Percentiles rank a stretch among this genome's conserved stretches.
Evolutionary conservation across 1,139 yeast genomes (phyloP).

Genomic region (Candida pseudoviswanathii): DNA sequence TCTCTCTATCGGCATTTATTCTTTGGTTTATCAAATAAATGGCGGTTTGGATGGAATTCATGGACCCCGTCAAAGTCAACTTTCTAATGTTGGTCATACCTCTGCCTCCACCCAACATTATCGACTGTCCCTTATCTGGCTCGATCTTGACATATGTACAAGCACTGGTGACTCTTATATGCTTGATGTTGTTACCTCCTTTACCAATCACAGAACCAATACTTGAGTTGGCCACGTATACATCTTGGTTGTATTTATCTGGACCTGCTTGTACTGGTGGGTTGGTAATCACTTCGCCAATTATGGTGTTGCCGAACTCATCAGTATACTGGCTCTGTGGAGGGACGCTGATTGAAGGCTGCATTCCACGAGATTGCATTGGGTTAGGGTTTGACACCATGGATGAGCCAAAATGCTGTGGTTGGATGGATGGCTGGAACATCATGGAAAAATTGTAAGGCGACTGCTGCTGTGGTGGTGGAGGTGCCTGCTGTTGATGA

Average conservation of each 20-base stretch:
- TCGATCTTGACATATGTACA: conserved; percentile 72
- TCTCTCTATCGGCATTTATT: conserved; percentile 64
- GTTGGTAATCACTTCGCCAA: conserved; percentile 48
- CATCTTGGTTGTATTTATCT: conserved; percentile 64
- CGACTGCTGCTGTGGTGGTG: conserved; percentile 18
- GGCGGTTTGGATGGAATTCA: conserved; percentile 75
- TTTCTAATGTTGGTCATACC: conserved; percentile 61
- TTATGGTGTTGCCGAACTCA: conserved; percentile 47
- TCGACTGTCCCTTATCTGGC: conserved; percentile 49
- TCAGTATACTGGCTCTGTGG: conserved; percentile 44
- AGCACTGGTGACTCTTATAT: conserved; percentile 75
- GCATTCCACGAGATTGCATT: conserved; percentile 5
- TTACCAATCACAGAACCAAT: conserved; percentile 89
- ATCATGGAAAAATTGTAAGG: conserved; percentile 45
- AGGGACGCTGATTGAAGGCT: conserved; percentile 20
- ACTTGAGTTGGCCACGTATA: conserved; percentile 72
- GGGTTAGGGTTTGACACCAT: conserved; percentile 3
- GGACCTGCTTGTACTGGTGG: conserved; percentile 43
- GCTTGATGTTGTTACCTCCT: conserved; percentile 81
- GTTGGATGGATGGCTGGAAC: conserved; percentile 46
- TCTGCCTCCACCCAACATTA: conserved; percentile 57
- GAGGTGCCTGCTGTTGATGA: conserved; percentile 15
- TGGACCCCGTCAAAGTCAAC: conserved; percentile 70
- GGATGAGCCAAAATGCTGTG: conserved; percentile 26
- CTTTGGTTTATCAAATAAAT: conserved; percentile 75